Evolutionary conservation across 1,139 yeast species (phyloP).

Genomic region (Protomyces lactucae-debilis): DNA sequence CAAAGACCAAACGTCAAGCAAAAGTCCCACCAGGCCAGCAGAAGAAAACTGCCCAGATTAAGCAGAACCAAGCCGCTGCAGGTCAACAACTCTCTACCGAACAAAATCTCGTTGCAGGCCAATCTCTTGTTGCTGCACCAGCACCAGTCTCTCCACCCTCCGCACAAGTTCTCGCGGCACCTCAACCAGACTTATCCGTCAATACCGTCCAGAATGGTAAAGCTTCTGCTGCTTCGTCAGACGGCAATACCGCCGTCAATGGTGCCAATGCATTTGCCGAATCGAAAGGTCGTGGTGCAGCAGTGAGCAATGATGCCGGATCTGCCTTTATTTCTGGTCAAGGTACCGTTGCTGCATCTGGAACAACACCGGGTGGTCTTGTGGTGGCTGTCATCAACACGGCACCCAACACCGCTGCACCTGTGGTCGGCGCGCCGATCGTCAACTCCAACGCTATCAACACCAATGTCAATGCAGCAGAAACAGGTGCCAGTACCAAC

Average conservation of each 20-base stretch:
- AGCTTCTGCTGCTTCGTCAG: not conserved
- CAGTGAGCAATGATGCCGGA: not conserved
- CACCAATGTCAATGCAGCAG: not conserved
- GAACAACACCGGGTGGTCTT: not conserved
- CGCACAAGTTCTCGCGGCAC: not conserved
- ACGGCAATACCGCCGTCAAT: not conserved
- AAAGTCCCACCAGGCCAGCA: not conserved
- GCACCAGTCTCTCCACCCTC: not conserved
- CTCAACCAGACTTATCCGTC: not conserved
- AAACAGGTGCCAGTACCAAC: not conserved
- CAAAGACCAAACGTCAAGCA: not conserved
- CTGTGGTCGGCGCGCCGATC: not conserved
- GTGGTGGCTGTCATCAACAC: conserved; percentile 1
- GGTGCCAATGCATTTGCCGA: not conserved
- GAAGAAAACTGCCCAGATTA: not conserved
- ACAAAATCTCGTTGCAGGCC: not conserved
- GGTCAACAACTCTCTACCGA: not conserved
- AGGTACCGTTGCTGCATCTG: not conserved
- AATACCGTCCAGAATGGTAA: not conserved
- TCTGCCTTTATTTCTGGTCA: conserved; percentile 3
- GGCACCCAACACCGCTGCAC: not conserved
- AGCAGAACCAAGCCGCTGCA: not conserved
- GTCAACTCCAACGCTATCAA: not conserved
- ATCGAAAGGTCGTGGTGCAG: conserved; percentile 3
- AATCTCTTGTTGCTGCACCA: not conserved